Evolutionary conservation across 2,329 filamentous ascomycete genomes (phyloP), one percentile per base, ranked within the genome.

Genomic region (Colletotrichum tanaceti): DNA sequence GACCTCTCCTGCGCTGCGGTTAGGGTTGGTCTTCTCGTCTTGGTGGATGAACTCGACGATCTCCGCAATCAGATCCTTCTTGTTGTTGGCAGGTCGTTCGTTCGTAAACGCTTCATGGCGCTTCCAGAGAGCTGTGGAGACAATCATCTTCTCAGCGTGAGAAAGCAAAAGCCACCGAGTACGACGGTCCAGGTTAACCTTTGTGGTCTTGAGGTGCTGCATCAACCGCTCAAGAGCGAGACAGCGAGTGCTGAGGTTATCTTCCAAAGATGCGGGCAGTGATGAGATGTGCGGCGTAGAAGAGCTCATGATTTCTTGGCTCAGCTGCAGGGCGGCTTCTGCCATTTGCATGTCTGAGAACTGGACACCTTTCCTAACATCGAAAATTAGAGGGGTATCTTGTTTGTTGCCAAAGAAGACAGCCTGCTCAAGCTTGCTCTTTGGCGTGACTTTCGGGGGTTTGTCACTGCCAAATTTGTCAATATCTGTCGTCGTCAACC

Each of bases 371-470:
- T 87, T 84, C 71, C 88, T 87, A 50, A 90, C 87, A 50, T 91
- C 88, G 74, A 99, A 93, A 70, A 94, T 90, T n/a, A 99, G 81
- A n/a, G 95, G 92, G 74, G 94, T 98, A 74, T 93, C 89, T 70
- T 90, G 86, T 76, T 92, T 89, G 55, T 89, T 89, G 2, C 94
- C 94, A 76, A 93, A 98, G 80, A 98, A 98, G 1, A 98, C 92
- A 2, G 94, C 94, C 80, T 99, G 94, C 76, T 98, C 93, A 47
- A 99, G 86, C 79, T 96, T 97, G 79, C 90, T 93, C 79, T 93
- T 96, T 7, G 93, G 92, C 1, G 92, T 94, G 18, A 97, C 87
- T 72, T 84, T 80, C 1, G 88, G 89, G 5, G 87, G 84, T 61
- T 81, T 79, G 60, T 87, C 85, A 70, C 86, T 87, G 14, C 84